Percentiles rank a stretch among this genome's conserved stretches.
These are phyloP conservation scores for Stachybotrys chartarum DNA, from an alignment of 2,329 filamentous ascomycete species.

Conservation along the genomic window DNA sequence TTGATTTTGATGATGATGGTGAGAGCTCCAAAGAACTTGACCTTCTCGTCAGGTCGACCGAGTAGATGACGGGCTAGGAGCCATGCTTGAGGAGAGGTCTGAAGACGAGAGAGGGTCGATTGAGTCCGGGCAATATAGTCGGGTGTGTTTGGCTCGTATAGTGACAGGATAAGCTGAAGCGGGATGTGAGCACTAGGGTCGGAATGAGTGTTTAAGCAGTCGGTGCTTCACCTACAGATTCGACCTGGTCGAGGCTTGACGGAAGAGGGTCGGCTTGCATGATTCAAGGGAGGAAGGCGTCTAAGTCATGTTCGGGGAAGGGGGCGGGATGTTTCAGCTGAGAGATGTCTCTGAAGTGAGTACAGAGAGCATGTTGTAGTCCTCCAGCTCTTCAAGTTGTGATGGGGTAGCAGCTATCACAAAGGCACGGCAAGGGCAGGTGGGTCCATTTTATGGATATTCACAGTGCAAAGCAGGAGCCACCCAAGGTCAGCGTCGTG, in stretches of 20 bases:
- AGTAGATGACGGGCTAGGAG: constrained; percentile 73
- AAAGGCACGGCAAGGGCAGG: too few relatives aligned
- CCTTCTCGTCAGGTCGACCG: constrained; percentile 59
- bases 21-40: constrained; percentile 86
- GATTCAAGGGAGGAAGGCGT: background rate
- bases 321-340: too few relatives aligned
- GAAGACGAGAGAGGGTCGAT: constrained; percentile 68
- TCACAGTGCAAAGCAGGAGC: too few relatives aligned
- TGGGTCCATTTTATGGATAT: too few relatives aligned
- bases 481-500: too few relatives aligned
- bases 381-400: too few relatives aligned
- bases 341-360: too few relatives aligned
- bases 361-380: too few relatives aligned
- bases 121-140: constrained; percentile 49
- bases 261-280: constrained; percentile 11
- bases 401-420: too few relatives aligned
- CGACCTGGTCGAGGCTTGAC: constrained; percentile 14
- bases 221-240: constrained; percentile 11
- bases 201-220: background rate
- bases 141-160: constrained; percentile 46
- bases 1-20: constrained; percentile 95
- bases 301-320: background rate
- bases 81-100: constrained; percentile 79
- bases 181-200: constrained; percentile 7
- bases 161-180: constrained; percentile 38